phyloP scores from a whole-genome alignment of 768 basidiomycete species.

The Rhodotorula sphaerocarpa region DNA sequence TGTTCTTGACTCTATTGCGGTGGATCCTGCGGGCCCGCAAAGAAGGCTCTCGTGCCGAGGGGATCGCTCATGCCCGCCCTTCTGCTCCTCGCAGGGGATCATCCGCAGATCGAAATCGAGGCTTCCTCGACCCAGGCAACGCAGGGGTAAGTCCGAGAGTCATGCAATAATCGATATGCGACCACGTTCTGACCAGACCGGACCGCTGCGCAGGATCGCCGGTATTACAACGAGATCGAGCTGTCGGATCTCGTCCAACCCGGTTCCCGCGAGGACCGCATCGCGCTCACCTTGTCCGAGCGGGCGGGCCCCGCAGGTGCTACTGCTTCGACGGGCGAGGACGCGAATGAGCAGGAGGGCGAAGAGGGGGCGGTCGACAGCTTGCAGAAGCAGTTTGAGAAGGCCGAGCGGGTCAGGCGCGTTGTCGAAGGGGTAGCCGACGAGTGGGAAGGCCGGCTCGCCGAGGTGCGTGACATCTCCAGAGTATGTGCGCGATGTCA shows the following conservation, averaged over 20 bases:
- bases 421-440: conserved; percentile 3
- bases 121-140: conserved; percentile 51
- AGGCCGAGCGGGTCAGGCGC: conserved; percentile 2
- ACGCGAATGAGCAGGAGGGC: not conserved
- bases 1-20: no score
- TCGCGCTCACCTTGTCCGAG: conserved; percentile 6
- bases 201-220: conserved; percentile 22
- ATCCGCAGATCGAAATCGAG: conserved; percentile 35
- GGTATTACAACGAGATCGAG: conserved; percentile 27
- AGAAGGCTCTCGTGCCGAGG: no score
- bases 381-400: not conserved
- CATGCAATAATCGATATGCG: no score
- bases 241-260: conserved; percentile 14
- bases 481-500: no score
- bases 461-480: conserved; percentile 7
- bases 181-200: no score
- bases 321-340: not conserved
- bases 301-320: not conserved
- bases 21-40: no score
- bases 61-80: no score
- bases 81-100: not conserved
- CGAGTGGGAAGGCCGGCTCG: conserved; percentile 17
- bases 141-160: conserved; percentile 34
- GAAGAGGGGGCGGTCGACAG: not conserved
- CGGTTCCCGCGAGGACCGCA: not conserved